These are phyloP conservation scores for Choiromyces venosus DNA, from an alignment of 495 filamentous ascomycete species.

Conservation along the genomic window DNA sequence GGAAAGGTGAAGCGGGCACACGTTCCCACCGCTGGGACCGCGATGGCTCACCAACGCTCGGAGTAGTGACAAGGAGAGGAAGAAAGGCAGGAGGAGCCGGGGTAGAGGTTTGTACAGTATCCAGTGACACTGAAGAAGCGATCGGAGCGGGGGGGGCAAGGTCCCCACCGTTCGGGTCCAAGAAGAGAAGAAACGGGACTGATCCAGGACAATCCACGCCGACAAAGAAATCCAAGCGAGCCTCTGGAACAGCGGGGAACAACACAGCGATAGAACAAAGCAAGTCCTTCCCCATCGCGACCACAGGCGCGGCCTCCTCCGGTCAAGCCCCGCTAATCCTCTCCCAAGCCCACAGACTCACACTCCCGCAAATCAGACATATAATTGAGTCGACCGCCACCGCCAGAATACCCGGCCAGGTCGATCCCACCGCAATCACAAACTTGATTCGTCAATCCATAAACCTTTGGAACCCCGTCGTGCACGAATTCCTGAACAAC, in stretches of 20 bases:
- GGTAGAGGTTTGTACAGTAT: slow-evolving; percentile 27
- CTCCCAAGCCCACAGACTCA: slow-evolving; percentile 31
- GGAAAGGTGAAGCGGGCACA: slow-evolving; percentile 13
- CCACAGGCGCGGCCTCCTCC: not conserved
- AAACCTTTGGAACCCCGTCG: slow-evolving; percentile 21
- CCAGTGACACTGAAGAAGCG: slow-evolving; percentile 32
- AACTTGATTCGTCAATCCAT: slow-evolving; percentile 33
- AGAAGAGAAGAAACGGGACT: slow-evolving; percentile 17
- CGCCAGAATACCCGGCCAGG: slow-evolving; percentile 42
- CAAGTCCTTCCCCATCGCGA: slow-evolving; percentile 1
- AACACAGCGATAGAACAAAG: not conserved
- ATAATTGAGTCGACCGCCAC: slow-evolving; percentile 39
- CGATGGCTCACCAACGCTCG: slow-evolving; percentile 18
- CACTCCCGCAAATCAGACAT: slow-evolving; percentile 40
- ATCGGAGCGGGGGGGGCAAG: not conserved
- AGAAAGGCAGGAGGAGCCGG: slow-evolving; percentile 8
- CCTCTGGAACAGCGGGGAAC: not conserved
- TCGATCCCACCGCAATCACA: slow-evolving; percentile 43
- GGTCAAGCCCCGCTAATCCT: slow-evolving; percentile 1
- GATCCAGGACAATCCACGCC: slow-evolving; percentile 10
- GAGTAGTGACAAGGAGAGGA: not conserved
- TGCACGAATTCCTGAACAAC: slow-evolving; percentile 19
- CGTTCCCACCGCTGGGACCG: slow-evolving; percentile 12
- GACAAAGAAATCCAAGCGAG: slow-evolving; percentile 20
- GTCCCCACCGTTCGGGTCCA: slow-evolving; percentile 8